A percentile compares a stretch with the other conserved stretches of the same genome.
phyloP scores from a whole-genome alignment of 768 basidiomycete species.

The Krasilnikovozyma curviuscula region DNA sequence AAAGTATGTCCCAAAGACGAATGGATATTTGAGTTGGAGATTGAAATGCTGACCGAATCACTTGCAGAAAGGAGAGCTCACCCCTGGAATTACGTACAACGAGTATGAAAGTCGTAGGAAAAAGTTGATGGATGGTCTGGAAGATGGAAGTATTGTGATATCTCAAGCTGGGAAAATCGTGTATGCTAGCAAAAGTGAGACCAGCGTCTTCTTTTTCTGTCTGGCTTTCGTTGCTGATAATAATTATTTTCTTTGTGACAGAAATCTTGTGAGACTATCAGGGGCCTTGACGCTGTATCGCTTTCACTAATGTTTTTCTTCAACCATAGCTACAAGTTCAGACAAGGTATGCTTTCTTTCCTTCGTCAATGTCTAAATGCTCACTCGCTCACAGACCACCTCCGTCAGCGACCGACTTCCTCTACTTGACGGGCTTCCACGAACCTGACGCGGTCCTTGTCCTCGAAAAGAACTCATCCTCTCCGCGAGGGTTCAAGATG shows the following conservation, averaged over 20 bases:
- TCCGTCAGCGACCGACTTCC: constrained; percentile 24
- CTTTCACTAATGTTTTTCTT: constrained; percentile 6
- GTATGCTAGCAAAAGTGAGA: constrained; percentile 53
- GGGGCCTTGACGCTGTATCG: neutral
- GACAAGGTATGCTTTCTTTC: constrained; percentile 37
- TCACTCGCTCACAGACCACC: neutral
- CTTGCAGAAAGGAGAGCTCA: constrained; percentile 47
- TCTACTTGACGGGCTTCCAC: constrained; percentile 86
- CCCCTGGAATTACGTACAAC: constrained; percentile 53
- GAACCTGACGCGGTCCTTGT: constrained; percentile 81
- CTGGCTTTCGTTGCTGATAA: neutral
- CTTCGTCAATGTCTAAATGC: neutral
- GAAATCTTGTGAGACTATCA: constrained; percentile 50
- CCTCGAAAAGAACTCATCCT: constrained; percentile 48
- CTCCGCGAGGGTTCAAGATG: constrained; percentile 63
- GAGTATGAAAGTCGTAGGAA: constrained; percentile 60
- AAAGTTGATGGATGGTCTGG: constrained; percentile 52
- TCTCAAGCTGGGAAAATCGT: constrained; percentile 60
- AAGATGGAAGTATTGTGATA: constrained; percentile 53
- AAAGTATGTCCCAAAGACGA: no score
- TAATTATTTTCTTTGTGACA: constrained; percentile 23
- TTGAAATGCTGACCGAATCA: no score
- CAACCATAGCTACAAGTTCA: constrained; percentile 63
- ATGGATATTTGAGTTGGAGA: no score
- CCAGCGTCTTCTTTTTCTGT: neutral